Percentiles rank a stretch among this genome's conserved stretches.
These are phyloP conservation scores for Wallacemonas sp. DNA, from an alignment of 208 protist genomes.

Conservation along the genomic window DNA sequence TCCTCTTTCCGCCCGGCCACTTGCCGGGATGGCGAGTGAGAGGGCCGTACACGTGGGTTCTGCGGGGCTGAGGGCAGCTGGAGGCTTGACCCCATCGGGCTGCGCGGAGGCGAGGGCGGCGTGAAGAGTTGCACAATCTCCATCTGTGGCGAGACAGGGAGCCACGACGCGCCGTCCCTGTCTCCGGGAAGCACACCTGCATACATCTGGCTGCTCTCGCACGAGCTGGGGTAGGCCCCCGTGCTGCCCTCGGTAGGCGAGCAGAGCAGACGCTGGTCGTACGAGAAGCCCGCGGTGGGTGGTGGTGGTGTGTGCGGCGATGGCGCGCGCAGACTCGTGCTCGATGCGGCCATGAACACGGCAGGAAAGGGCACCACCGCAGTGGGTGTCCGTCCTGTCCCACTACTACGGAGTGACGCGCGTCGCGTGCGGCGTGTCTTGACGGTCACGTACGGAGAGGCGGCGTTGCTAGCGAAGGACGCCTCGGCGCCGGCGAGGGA, in stretches of 20 bases:
- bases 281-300: not conserved
- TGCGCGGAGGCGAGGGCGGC: conserved; percentile 4
- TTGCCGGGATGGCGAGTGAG: not conserved
- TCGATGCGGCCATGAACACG: not conserved
- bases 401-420: not conserved
- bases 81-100: conserved; percentile 11
- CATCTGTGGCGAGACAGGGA: not conserved
- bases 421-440: conserved; percentile 1
- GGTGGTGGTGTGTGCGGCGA: not conserved
- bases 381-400: not conserved
- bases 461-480: not conserved
- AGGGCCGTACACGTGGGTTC: not conserved
- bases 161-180: not conserved
- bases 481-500: conserved; percentile 2
- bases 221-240: conserved; percentile 3
- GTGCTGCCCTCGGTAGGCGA: conserved; percentile 7
- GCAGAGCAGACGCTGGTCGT: conserved; percentile 14
- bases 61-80: not conserved
- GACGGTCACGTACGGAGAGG: not conserved
- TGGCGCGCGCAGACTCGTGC: not conserved
- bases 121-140: conserved; percentile 8
- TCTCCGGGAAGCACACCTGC: not conserved
- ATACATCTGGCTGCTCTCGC: conserved; percentile 1
- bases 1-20: not conserved
- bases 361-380: not conserved